A percentile compares a stretch with the other conserved stretches of the same genome.
Evolutionary conservation across 2,329 filamentous ascomycete genomes (phyloP).

Genomic region (Venturia pyrina): DNA sequence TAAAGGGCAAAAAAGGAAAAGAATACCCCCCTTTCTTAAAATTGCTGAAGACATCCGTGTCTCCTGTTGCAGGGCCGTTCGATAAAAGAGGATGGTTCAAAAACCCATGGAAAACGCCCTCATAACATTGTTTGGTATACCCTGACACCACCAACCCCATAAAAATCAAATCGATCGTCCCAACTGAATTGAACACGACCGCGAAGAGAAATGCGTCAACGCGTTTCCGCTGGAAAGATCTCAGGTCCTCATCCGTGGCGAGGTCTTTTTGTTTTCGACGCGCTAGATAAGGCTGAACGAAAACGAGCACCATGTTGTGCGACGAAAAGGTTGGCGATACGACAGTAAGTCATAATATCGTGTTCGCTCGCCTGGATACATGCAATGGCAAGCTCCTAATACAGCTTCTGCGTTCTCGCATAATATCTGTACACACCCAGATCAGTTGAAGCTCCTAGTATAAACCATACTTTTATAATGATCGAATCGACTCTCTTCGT

Average conservation of each 20-base stretch:
- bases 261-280: not conserved
- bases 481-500: too few relatives aligned
- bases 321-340: not conserved
- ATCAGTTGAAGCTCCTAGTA: not conserved
- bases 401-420: not conserved
- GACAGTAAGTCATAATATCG: not conserved
- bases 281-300: not conserved
- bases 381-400: not conserved
- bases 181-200: too few relatives aligned
- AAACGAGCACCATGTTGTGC: not conserved
- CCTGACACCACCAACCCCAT: not conserved
- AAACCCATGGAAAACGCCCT: too few relatives aligned
- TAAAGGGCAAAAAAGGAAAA: too few relatives aligned
- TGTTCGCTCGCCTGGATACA: not conserved
- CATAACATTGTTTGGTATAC: too few relatives aligned
- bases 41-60: too few relatives aligned
- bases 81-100: too few relatives aligned
- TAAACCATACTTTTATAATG: not conserved
- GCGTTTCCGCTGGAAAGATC: not conserved
- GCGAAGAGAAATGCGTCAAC: too few relatives aligned
- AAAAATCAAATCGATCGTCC: not conserved
- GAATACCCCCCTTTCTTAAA: too few relatives aligned
- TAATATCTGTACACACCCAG: not conserved
- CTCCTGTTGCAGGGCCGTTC: too few relatives aligned
- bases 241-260: not conserved